Percentiles rank a stretch among this genome's conserved stretches.
phyloP scores from a whole-genome alignment of 108 stramenopile genomes.

The Fistulifera pelliculosa region DNA sequence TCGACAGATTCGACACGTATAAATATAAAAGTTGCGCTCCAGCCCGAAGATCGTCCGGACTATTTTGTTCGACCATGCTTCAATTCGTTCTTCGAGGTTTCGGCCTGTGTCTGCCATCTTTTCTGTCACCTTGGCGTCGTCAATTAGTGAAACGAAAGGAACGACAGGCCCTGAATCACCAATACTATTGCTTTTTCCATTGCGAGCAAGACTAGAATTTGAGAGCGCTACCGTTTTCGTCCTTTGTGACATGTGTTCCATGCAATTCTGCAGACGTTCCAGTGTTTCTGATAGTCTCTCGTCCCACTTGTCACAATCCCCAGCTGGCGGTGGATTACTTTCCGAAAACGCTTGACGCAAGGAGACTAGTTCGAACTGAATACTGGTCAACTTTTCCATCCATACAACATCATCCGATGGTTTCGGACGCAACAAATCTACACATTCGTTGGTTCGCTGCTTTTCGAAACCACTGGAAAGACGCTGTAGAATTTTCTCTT shows the following conservation, averaged over 20 bases:
- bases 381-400: background rate
- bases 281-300: background rate
- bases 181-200: too few relatives aligned
- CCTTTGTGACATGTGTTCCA: too few relatives aligned
- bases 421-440: too few relatives aligned
- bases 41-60: constrained; percentile 23
- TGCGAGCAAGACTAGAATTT: too few relatives aligned
- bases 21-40: constrained; percentile 67
- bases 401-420: background rate
- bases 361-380: background rate
- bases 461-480: background rate
- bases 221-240: too few relatives aligned
- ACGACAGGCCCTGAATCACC: background rate
- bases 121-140: background rate
- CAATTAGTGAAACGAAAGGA: background rate
- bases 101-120: background rate
- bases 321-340: background rate
- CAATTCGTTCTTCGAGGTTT: constrained; percentile 10
- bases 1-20: constrained; percentile 59
- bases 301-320: too few relatives aligned
- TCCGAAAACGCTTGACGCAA: too few relatives aligned
- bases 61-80: constrained; percentile 23
- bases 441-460: too few relatives aligned
- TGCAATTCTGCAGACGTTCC: background rate
- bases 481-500: constrained; percentile 1